A percentile compares a stretch with the other conserved stretches of the same genome.
Conservation (phyloP, 805 yeast genomes). For the Ogataea corticis region DNA sequence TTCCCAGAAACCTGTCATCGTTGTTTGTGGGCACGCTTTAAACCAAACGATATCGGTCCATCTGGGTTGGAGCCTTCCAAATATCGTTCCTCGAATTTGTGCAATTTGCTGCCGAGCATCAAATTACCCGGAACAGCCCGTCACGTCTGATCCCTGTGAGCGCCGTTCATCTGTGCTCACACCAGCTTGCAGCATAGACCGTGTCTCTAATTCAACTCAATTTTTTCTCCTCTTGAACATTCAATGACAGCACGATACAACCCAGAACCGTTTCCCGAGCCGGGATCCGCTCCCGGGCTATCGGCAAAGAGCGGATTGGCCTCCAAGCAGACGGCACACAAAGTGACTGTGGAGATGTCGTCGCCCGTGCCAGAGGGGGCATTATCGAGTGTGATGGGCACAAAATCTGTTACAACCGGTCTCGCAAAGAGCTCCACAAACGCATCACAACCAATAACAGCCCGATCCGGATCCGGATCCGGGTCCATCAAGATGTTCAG, state of each 20-base stretch:
- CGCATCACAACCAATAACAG: background rate
- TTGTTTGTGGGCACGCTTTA: no score
- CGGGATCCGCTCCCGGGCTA: constrained; percentile 1
- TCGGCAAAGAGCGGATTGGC: background rate
- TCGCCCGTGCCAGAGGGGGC: constrained; percentile 4
- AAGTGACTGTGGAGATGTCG: constrained; percentile 2
- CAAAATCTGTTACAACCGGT: background rate
- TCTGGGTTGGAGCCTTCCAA: no score
- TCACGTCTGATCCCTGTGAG: no score
- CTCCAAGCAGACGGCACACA: background rate
- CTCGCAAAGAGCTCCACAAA: background rate
- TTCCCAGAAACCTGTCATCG: no score
- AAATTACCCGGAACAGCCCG: no score
- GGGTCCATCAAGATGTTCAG: constrained; percentile 22
- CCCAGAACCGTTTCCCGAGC: constrained; percentile 9
- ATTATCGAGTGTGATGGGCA: background rate
- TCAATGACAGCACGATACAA: constrained; percentile 5
- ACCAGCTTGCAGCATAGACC: no score
- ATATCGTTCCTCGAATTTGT: no score
- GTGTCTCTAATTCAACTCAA: background rate
- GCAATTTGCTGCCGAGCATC: no score
- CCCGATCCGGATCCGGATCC: constrained; percentile 19
- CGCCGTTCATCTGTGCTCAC: no score
- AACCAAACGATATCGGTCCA: no score
- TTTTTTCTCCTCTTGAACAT: background rate